A percentile compares a stretch with the other conserved stretches of the same genome.
These are phyloP conservation scores for Hemerocallis citrina DNA, from an alignment of 106 monocot genomes.

Conservation along the genomic window DNA sequence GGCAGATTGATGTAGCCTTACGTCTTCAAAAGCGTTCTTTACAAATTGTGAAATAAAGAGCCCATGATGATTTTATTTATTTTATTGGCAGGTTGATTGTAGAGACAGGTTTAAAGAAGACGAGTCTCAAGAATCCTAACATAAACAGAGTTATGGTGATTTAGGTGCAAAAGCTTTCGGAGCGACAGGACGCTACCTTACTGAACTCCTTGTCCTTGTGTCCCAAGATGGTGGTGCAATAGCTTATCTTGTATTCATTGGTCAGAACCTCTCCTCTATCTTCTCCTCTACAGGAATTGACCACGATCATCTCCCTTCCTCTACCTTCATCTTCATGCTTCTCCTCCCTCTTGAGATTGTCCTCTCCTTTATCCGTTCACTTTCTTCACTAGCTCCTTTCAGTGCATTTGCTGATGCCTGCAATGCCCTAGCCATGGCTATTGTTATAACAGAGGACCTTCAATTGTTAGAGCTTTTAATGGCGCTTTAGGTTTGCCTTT, in stretches of 20 bases:
- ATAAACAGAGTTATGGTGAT: conserved; percentile 66
- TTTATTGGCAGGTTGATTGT: conserved; percentile 56
- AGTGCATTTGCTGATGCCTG: conserved; percentile 85
- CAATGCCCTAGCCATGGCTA: conserved; percentile 87
- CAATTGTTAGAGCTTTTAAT: conserved; percentile 62
- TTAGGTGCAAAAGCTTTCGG: conserved; percentile 73
- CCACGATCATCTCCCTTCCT: conserved; percentile 22
- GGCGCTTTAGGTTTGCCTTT: conserved; percentile 70
- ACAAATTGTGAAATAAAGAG: too few species aligned
- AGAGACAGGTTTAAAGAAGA: conserved; percentile 56
- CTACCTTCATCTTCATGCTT: conserved; percentile 54
- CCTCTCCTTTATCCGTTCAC: conserved; percentile 73
- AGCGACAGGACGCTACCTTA: conserved; percentile 47
- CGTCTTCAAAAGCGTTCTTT: too few species aligned
- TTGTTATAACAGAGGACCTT: conserved; percentile 82
- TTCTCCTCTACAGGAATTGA: conserved; percentile 13
- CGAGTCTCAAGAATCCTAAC: conserved; percentile 9
- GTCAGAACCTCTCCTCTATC: conserved; percentile 79
- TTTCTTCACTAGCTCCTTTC: conserved; percentile 73
- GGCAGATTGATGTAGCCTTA: too few species aligned
- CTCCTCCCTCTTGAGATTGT: conserved; percentile 66
- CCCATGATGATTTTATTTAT: not conserved
- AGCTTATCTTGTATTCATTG: conserved; percentile 88
- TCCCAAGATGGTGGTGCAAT: conserved; percentile 80
- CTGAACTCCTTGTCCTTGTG: conserved; percentile 67